Base-by-base conservation (phyloP, 768 basidiomycete species). In the Trametes cinnabarina region DNA sequence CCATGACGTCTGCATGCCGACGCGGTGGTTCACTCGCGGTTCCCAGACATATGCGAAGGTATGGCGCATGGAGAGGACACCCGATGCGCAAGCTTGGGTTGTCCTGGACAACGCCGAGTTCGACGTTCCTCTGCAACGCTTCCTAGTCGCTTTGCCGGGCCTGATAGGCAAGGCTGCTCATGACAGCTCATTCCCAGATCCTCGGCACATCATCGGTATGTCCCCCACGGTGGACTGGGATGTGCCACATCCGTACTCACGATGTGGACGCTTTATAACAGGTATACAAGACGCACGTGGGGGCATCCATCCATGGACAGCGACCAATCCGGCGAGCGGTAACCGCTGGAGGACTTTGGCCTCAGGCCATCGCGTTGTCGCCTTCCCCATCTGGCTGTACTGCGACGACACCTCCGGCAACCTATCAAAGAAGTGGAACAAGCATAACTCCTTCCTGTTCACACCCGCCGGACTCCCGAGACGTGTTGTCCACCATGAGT, bases 381-480 rank as follows among this genome's bases (percentile, higher is more conserved):
- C 69, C 0, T 56, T 76, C 17, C 72, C 71, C 3, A 47, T 79
- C 0, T 76, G 75, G 73, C 30, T 76, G 0, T 78, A 78, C 58
- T 76, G 76, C 50, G 76, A 80, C 44, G 75, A 79, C 47, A 76
- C 73, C 0, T 78, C 76, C 0, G 78, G 77, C 0, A 79, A 80
- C 56, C 26, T 62, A 0, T 79, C 76, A 0, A 80, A 80, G 57
- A 77, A 77, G 60, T 79, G 77, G 76, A 79, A 79, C 55, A 69
- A 74, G 50, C 78, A 78, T 47, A 76, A 78, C 52, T 69, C 64
- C 3, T 73, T 73, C 35, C 68, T 77, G 0, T 71, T 77, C 41
- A 73, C 69, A 0, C 61, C 65, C 1, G 75, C 75, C 14, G 75
- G 76, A 6, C 66, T 78, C 0, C 74, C 73, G 0, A 68, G 64